Base-by-base conservation (phyloP, 2,329 filamentous ascomycete genomes). In the Chaetomiaceae sp. region DNA sequence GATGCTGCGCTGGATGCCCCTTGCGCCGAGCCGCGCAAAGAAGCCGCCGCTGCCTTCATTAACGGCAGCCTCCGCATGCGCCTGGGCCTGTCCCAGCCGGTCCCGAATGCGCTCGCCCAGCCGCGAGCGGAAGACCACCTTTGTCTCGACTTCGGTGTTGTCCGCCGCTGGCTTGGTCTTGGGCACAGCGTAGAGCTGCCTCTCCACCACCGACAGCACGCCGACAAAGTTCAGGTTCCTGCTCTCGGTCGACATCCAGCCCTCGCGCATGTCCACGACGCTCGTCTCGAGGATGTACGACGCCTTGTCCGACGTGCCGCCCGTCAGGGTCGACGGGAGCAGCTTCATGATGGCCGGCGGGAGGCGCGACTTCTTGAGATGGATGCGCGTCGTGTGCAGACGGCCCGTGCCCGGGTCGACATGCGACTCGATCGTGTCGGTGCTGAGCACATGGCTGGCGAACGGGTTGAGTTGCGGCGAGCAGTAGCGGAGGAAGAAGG, bases 401-500 rank as follows among this genome's bases (percentile, higher is more conserved):
- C 85, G 83, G 60, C 87, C 86, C 1, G 86, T 87, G n/a, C 70
- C 71, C 6, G 83, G 77, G 68, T 92, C 87, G 69, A 89, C 81
- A 67, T 79, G 74, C 58, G 83, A 85, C 43, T 82, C 81, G 66
- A 93, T 88, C 62, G 87, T 89, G 68, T 93, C 88, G 68, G 87
- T 90, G 64, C 86, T 89, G 61, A 90, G 74, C 47, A 93, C 88
- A 72, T 93, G 88, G 57, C 80, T 83, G 58, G 84, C 85, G 72
- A 92, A 91, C 6, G 88, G 88, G 64, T 92, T 93, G 58, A 80
- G 72, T 58, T 80, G 74, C 25, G 78, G 77, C 5, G 78, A 81
- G 53, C 87, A 89, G 71, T 93, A 93, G 58, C 88, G 87, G 44
- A 93, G 84, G 71, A 92, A 93, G 77, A 89, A 93, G 71, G 88